Conservation (phyloP, 2,329 filamentous ascomycete species). For the Albophoma yamanashiensis region DNA sequence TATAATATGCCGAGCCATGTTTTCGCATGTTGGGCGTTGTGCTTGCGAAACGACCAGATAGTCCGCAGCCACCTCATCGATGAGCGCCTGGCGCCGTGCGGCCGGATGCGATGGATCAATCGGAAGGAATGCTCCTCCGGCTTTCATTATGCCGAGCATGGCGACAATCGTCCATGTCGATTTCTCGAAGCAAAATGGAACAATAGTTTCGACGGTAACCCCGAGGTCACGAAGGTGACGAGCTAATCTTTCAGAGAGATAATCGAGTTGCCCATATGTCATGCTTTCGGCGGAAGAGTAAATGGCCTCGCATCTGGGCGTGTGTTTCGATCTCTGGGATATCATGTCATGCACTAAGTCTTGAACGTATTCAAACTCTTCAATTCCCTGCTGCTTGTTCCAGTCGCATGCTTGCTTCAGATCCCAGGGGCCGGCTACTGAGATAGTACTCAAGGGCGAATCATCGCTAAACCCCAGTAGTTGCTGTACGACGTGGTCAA, state of each 20-base stretch:
- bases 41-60: neutral
- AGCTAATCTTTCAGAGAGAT: neutral
- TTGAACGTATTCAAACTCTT: neutral
- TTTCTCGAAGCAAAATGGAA: neutral
- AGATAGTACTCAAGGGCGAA: neutral
- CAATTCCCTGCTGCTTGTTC: neutral
- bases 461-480: neutral
- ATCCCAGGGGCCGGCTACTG: neutral
- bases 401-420: neutral
- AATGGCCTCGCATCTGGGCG: neutral
- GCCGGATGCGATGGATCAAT: neutral
- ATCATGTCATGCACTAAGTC: neutral
- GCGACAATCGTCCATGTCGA: neutral
- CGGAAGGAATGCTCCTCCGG: neutral
- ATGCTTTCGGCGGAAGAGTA: neutral
- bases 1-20: neutral
- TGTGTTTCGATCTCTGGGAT: neutral
- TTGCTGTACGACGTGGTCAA: neutral
- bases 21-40: neutral
- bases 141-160: neutral
- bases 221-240: neutral
- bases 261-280: neutral
- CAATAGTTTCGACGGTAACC: neutral
- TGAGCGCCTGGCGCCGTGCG: neutral
- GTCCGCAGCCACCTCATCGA: neutral